Percentiles rank a stretch among this genome's conserved stretches.
Conservation (phyloP, 352 stramenopile genomes). For the Phytophthora meadii region DNA sequence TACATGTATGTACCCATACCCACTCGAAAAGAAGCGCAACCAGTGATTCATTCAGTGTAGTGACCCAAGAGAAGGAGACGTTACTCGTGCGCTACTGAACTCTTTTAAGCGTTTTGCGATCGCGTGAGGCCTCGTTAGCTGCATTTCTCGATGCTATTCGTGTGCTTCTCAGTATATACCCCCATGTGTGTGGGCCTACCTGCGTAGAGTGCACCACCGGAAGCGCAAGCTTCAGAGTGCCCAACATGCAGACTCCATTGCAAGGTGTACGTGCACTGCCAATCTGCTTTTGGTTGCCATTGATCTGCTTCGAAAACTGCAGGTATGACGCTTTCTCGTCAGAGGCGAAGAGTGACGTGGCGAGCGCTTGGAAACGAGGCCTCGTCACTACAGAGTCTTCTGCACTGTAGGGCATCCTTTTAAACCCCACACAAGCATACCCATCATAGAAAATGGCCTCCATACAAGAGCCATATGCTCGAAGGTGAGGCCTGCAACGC, state of each 20-base stretch:
- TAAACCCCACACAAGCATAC: neutral
- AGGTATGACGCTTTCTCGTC: slow-evolving; percentile 25
- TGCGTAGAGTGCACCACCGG: too few relatives aligned
- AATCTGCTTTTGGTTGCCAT: too few relatives aligned
- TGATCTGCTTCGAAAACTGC: neutral
- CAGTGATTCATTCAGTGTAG: slow-evolving; percentile 1
- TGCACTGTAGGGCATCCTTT: too few relatives aligned
- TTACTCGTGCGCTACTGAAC: slow-evolving; percentile 10
- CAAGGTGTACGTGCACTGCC: too few relatives aligned
- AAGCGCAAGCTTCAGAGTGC: too few relatives aligned
- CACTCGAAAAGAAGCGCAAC: neutral
- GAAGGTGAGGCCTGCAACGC: slow-evolving; percentile 15
- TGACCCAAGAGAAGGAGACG: slow-evolving; percentile 12
- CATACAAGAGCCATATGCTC: slow-evolving; percentile 8
- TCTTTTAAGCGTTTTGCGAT: neutral
- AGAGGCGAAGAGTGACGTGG: neutral
- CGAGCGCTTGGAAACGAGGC: slow-evolving; percentile 14
- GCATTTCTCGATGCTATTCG: too few relatives aligned
- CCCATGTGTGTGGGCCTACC: too few relatives aligned
- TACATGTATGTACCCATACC: too few relatives aligned
- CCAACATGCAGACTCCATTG: too few relatives aligned
- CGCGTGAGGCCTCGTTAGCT: too few relatives aligned
- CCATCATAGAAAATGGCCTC: neutral
- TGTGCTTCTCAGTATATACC: too few relatives aligned
- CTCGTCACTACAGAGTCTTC: slow-evolving; percentile 18